Conservation (phyloP, 371 early-diverging fungal species). For the Circinella umbellata region DNA sequence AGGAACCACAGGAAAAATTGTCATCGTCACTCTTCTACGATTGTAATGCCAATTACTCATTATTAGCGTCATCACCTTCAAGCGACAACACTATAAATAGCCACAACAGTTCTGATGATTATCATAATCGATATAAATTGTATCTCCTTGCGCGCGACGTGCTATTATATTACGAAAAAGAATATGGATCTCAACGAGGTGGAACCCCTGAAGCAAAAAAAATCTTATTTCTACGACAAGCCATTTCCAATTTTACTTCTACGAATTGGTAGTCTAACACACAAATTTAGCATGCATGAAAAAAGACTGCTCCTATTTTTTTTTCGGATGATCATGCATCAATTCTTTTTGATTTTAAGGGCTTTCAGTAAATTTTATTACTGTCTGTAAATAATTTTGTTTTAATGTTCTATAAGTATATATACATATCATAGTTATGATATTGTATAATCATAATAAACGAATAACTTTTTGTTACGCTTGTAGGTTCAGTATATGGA, state of each 20-base stretch:
- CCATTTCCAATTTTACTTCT: conserved; percentile 1
- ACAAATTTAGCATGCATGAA: neutral
- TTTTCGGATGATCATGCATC: neutral
- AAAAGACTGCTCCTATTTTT: neutral
- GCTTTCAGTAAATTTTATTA: too few relatives aligned
- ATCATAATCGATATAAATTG: neutral
- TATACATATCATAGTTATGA: too few relatives aligned
- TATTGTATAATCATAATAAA: too few relatives aligned
- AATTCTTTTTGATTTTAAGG: neutral
- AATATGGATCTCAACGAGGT: neutral
- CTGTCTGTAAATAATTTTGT: too few relatives aligned
- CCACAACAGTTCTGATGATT: too few relatives aligned
- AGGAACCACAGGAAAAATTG: too few relatives aligned
- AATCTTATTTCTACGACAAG: neutral
- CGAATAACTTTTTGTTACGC: too few relatives aligned
- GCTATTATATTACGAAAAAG: neutral
- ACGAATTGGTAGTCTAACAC: neutral
- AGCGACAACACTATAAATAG: neutral
- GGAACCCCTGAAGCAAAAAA: conserved; percentile 1
- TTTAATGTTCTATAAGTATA: too few relatives aligned
- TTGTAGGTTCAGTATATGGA: too few relatives aligned
- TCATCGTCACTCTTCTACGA: too few relatives aligned
- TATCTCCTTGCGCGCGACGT: conserved; percentile 4
- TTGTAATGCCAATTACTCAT: too few relatives aligned
- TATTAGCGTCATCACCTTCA: neutral